phyloP scores from a whole-genome alignment of 2,329 filamentous ascomycete genomes.

The Fonsecaea monophora region DNA sequence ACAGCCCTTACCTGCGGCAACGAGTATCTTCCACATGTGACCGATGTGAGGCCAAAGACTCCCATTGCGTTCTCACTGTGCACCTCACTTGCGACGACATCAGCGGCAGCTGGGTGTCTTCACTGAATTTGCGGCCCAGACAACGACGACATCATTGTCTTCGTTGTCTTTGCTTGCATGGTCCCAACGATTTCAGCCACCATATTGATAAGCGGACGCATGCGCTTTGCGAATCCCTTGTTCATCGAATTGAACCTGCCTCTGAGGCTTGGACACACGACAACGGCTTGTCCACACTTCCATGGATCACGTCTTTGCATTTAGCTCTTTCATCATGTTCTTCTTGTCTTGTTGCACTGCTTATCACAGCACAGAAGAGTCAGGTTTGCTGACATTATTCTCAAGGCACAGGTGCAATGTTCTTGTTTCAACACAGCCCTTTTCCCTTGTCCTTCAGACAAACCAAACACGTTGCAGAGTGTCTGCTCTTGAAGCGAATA shows the following conservation, averaged over 20 bases:
- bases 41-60: not conserved
- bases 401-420: not conserved
- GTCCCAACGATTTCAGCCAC: not conserved
- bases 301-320: not conserved
- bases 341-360: conserved; percentile 12
- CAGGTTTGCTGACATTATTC: conserved; percentile 6
- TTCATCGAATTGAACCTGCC: not conserved
- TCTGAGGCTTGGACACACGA: conserved; percentile 1
- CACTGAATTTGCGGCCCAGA: not conserved
- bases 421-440: not conserved
- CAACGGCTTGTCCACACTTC: not conserved
- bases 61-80: conserved; percentile 3
- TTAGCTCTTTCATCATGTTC: conserved; percentile 3
- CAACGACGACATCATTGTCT: conserved; percentile 3
- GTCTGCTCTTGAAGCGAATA: not conserved
- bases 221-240: not conserved
- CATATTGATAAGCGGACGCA: not conserved
- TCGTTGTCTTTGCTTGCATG: not conserved
- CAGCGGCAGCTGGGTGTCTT: conserved; percentile 11
- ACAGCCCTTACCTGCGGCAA: not conserved
- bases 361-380: not conserved
- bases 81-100: conserved; percentile 13
- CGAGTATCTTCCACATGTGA: not conserved
- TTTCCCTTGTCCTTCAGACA: not conserved
- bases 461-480: conserved; percentile 3